A percentile compares a stretch with the other conserved stretches of the same genome.
phyloP scores from a whole-genome alignment of 106 monocot genomes.

The Posidonia australis region DNA sequence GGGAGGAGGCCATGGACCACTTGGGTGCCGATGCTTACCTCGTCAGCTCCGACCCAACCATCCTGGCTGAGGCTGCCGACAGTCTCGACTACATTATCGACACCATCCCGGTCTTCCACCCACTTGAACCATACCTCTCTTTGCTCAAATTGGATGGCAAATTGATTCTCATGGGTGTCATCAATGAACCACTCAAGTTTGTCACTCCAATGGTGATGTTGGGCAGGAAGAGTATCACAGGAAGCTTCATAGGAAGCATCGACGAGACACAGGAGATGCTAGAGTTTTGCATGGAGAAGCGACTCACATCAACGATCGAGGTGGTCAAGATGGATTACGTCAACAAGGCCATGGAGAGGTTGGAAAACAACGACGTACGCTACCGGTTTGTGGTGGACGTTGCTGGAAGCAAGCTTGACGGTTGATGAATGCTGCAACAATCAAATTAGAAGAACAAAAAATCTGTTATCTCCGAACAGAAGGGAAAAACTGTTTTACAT shows the following conservation, averaged over 20 bases:
- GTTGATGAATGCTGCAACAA: too few relatives aligned
- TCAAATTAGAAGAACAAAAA: too few relatives aligned
- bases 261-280: slow-evolving; percentile 75
- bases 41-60: slow-evolving; percentile 54
- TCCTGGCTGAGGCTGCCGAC: slow-evolving; percentile 40
- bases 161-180: slow-evolving; percentile 69
- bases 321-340: slow-evolving; percentile 78
- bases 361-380: slow-evolving; percentile 86
- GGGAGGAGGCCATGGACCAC: slow-evolving; percentile 65
- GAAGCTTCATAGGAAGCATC: slow-evolving; percentile 94
- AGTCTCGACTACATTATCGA: slow-evolving; percentile 91
- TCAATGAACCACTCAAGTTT: slow-evolving; percentile 80
- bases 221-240: slow-evolving; percentile 75
- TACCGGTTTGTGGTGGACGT: slow-evolving; percentile 96
- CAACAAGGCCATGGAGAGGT: slow-evolving; percentile 63
- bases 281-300: slow-evolving; percentile 68
- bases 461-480: too few relatives aligned
- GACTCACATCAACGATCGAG: slow-evolving; percentile 67
- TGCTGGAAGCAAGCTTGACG: slow-evolving; percentile 43
- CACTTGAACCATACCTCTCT: slow-evolving; percentile 74
- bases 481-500: too few relatives aligned
- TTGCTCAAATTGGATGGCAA: slow-evolving; percentile 70
- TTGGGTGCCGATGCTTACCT: slow-evolving; percentile 77
- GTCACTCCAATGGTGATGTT: slow-evolving; percentile 55
- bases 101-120: slow-evolving; percentile 73